Percentiles rank a stretch among this genome's conserved stretches.
Evolutionary conservation across 345 rosid genomes (phyloP).

Genomic region (Noccaea caerulescens): DNA sequence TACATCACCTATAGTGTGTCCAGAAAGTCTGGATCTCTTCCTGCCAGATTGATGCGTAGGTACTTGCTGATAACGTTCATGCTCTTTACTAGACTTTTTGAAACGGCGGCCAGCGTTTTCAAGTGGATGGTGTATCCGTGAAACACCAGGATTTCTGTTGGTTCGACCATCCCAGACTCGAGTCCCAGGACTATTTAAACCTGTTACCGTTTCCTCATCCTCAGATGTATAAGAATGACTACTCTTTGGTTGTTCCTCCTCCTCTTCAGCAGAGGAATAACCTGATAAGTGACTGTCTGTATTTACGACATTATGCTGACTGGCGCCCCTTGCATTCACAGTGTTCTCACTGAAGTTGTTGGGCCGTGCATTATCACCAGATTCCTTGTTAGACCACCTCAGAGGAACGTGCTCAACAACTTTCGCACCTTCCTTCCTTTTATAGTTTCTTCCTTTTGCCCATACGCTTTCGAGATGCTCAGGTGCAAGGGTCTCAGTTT

Average conservation of each 20-base stretch:
- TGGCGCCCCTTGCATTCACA: slow-evolving; percentile 38
- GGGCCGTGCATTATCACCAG: slow-evolving; percentile 40
- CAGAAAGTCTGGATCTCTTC: slow-evolving; percentile 74
- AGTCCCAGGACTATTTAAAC: slow-evolving; percentile 89
- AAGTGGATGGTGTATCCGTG: slow-evolving; percentile 94
- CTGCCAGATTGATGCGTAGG: slow-evolving; percentile 57
- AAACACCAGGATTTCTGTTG: slow-evolving; percentile 70
- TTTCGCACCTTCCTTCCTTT: slow-evolving; percentile 51
- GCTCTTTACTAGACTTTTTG: slow-evolving; percentile 57
- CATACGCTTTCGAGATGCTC: slow-evolving; percentile 97
- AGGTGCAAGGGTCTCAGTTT: slow-evolving; percentile 87
- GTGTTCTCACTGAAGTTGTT: slow-evolving; percentile 35
- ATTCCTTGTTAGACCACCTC: slow-evolving; percentile 44
- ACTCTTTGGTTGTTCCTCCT: slow-evolving; percentile 57
- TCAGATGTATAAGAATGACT: slow-evolving; percentile 74
- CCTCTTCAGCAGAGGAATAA: slow-evolving; percentile 58
- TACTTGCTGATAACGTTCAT: slow-evolving; percentile 53
- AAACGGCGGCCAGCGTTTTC: slow-evolving; percentile 64
- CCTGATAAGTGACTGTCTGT: slow-evolving; percentile 45
- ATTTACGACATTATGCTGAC: slow-evolving; percentile 44
- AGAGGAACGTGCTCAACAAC: slow-evolving; percentile 39
- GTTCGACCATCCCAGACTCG: slow-evolving; percentile 96
- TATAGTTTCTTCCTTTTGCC: slow-evolving; percentile 94
- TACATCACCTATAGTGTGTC: slow-evolving; percentile 70
- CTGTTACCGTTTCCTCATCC: slow-evolving; percentile 82